Evolutionary conservation across 1,139 yeast genomes (phyloP), one percentile per base, ranked within the genome.

Genomic region (Suhomyces wounanorum): DNA sequence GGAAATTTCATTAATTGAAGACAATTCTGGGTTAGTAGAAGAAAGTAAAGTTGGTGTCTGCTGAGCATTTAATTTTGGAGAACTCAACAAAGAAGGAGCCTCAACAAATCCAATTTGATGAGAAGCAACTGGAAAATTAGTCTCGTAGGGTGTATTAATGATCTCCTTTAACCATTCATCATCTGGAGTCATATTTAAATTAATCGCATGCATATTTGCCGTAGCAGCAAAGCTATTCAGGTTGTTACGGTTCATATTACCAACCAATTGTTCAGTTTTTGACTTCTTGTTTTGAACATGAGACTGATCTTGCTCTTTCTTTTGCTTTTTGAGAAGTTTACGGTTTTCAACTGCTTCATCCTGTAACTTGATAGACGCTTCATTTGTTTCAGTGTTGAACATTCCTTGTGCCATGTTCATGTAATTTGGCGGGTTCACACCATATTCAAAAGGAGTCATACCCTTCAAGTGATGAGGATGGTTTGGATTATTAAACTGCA

Each of bases 151-250:
- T 23, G 88, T 78, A 52, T 77, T 80, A 47, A 84, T 82, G 55
- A 85, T 83, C 68, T 84, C 86, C 53, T 82, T 76, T 47, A 89
- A 62, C 96, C 95, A 82, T 64, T 86, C 84, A 55, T 81, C 78
- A 50, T 71, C 67, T 48, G 59, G 56, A 13, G 51, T 42, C 51
- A 50, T 39, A 16, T 52, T 52, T 39, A 51, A 33, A 4, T 45
- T 42, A n/a, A 48, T 51, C 10, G 56, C 50, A n/a, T 45, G 53
- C 42, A 35, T 38, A 23, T 40, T 46, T 17, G 42, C 45, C 1
- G 42, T 47, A 10, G 39, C 43, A 16, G 47, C 31, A 21, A 48
- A 44, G 18, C 39, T 36, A 14, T 39, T 18, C 30, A 14, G 47
- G 6, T 44, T 43, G 8, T 16, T 16, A 8, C 47, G 40, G 23